phyloP scores from a whole-genome alignment of 2,329 filamentous ascomycete species.

The Claviceps paspali region DNA sequence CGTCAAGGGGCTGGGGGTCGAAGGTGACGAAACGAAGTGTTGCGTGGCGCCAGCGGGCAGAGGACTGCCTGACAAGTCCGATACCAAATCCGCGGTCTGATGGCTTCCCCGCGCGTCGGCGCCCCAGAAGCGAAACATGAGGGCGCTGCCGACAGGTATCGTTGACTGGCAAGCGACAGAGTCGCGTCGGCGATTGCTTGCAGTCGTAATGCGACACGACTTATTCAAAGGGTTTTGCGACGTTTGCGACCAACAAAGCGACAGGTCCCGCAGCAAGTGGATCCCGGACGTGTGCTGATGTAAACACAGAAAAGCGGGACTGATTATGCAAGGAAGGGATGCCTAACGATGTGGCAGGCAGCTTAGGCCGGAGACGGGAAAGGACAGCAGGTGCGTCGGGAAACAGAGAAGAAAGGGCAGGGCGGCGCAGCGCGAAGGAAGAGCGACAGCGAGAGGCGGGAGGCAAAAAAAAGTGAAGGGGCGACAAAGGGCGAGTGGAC shows the following conservation, averaged over 20 bases:
- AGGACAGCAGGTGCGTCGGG: constrained; percentile 3
- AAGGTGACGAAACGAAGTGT: background rate
- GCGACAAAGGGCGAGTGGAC: constrained; percentile 6
- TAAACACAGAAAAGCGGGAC: constrained; percentile 15
- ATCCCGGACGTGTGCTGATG: constrained; percentile 14
- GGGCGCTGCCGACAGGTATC: constrained; percentile 19
- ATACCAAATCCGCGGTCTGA: constrained; percentile 23
- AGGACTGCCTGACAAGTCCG: constrained; percentile 15
- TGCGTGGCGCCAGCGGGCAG: constrained; percentile 7
- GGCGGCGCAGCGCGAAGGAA: background rate
- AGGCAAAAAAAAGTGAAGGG: constrained; percentile 4
- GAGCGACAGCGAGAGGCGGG: constrained; percentile 1
- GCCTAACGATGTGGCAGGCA: constrained; percentile 7
- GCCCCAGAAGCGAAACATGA: constrained; percentile 49
- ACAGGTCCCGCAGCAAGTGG: background rate
- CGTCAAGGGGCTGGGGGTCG: constrained; percentile 8
- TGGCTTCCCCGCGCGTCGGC: constrained; percentile 43
- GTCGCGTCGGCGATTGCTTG: background rate
- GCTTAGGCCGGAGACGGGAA: constrained; percentile 11
- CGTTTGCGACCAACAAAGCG: constrained; percentile 6
- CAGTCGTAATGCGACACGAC: constrained; percentile 7
- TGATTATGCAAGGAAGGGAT: constrained; percentile 8
- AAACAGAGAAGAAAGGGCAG: background rate
- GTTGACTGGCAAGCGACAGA: constrained; percentile 5
- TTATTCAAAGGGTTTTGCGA: constrained; percentile 5